phyloP scores from a whole-genome alignment of 768 basidiomycete species.

The Boletus vinaceobasis region DNA sequence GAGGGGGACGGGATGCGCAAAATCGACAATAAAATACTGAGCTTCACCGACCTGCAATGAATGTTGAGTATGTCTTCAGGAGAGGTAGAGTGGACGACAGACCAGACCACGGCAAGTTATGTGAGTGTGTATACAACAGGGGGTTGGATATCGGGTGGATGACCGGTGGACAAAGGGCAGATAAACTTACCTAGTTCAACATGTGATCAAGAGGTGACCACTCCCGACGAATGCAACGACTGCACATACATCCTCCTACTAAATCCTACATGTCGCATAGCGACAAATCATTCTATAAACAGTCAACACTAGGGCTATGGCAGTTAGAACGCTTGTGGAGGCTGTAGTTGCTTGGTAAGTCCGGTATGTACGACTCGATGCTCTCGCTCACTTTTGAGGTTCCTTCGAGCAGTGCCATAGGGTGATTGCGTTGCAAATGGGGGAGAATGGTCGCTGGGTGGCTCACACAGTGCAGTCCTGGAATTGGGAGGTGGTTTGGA shows the following conservation, averaged over 20 bases:
- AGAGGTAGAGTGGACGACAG: neutral
- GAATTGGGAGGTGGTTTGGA: too few species aligned
- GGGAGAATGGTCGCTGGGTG: neutral
- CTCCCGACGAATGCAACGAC: slow-evolving; percentile 1
- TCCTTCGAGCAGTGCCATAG: neutral
- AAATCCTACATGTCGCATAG: neutral
- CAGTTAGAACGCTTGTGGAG: slow-evolving; percentile 7
- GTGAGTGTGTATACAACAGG: slow-evolving; percentile 8
- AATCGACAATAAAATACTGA: slow-evolving; percentile 14
- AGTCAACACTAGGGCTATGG: neutral
- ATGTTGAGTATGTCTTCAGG: neutral
- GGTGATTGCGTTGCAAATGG: neutral
- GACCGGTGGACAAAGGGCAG: neutral
- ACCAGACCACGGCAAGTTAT: slow-evolving; percentile 14
- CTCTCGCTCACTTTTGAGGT: slow-evolving; percentile 12
- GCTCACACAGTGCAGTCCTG: too few species aligned
- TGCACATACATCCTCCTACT: slow-evolving; percentile 22
- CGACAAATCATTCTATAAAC: slow-evolving; percentile 1
- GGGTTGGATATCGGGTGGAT: neutral
- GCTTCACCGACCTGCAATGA: slow-evolving; percentile 11
- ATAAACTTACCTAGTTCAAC: slow-evolving; percentile 2
- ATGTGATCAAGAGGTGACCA: slow-evolving; percentile 1
- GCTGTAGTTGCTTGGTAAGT: slow-evolving; percentile 1
- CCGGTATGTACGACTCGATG: neutral
- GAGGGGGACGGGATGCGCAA: slow-evolving; percentile 7